Evolutionary conservation across 2,329 filamentous ascomycete genomes (phyloP), one percentile per base, ranked within the genome.

Genomic region (Orbilia quercus): DNA sequence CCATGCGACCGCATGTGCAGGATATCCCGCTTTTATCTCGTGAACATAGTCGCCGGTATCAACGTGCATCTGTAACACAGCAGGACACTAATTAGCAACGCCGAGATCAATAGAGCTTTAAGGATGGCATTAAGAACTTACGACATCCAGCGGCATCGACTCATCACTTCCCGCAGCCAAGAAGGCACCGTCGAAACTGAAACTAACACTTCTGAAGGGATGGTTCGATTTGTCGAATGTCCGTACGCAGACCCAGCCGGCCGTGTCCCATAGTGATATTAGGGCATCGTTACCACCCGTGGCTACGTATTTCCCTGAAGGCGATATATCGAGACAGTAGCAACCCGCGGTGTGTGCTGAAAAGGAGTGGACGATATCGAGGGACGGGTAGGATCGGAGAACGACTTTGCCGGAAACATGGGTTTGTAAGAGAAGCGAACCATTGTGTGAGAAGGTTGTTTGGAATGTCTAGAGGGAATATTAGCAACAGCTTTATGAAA

Each of bases 181-280:
- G 74, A 84, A 86, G 69, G 81, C 81, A 1, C 84, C 84, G 75
- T 86, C 84, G 73, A 84, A 85, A 45, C 80, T 82, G 78, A 85
- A 86, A 66, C 83, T 83, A 7, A 86, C 79, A 55, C 82, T 83
- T 75, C 82, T 81, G 6, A 85, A 81, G 1, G 83, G 81, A 23
- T 81, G 81, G 4, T 81, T 80, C 65, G 83, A 82, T 48, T 82
- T 78, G 54, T 81, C 81, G 12, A 85, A 78, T 0, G 83, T 84
- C 25, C 83, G 81, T 50, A 82, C 80, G 75, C 83, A 85, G n/a
- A 84, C 81, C 84, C 84, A 85, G 60, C 83, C 82, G 23, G 81
- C 80, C 1, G 84, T 85, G 76, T 86, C 84, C 84, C 84, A 86
- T 1, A 86, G 79, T 1, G 82, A 82, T 62, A 85, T 82, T 20